Evolutionary conservation across 352 stramenopile genomes (phyloP), one percentile per base, ranked within the genome.

Genomic region (Phytopythium montanum): DNA sequence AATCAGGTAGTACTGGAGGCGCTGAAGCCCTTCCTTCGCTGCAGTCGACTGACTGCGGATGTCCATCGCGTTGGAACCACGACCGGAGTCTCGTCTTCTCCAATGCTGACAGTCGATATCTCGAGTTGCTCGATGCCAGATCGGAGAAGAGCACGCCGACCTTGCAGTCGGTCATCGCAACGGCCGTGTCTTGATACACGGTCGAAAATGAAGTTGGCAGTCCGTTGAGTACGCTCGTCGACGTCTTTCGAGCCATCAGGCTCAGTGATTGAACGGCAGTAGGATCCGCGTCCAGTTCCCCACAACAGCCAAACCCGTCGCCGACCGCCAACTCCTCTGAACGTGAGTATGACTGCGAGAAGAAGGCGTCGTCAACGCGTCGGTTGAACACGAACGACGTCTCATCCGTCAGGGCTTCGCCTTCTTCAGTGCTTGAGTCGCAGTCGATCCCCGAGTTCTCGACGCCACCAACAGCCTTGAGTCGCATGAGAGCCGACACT

Each of bases 91-190:
- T n/a, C 18, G 21, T 10, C 21, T 31, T 28, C 13, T 50, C 44
- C 13, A 5, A 28, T 19, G 21, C 5, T 26, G 44, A 33, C 8
- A 49, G 44, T 31, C 1, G 5, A 31, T n/a, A 26, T 50, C 8
- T 28, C 19, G n/a, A 14, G 2, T 31, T 28, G 1, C 21, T 31
- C 21, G 44, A 33, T 5, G 21, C 9, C 6, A 23, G 0, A 2
- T 18, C 25, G 19, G 13, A 31, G 23, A 33, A 59, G 23, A 66
- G 10, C n/a, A 74, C 56, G 12, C 69, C 73, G 36, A 83, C 52
- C 16, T 77, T 55, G 25, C 64, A 79, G 25, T 79, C 63, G 8
- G 68, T 68, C 64, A 81, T 72, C 12, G 73, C 72, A 1, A 81
- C 66, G 2, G 68, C 76, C 16, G 62, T 74, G 34, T 81, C 69